A percentile compares a stretch with the other conserved stretches of the same genome.
Conservation (phyloP, 2,329 filamentous ascomycete species). For the Trichoderma atrobrunneum region DNA sequence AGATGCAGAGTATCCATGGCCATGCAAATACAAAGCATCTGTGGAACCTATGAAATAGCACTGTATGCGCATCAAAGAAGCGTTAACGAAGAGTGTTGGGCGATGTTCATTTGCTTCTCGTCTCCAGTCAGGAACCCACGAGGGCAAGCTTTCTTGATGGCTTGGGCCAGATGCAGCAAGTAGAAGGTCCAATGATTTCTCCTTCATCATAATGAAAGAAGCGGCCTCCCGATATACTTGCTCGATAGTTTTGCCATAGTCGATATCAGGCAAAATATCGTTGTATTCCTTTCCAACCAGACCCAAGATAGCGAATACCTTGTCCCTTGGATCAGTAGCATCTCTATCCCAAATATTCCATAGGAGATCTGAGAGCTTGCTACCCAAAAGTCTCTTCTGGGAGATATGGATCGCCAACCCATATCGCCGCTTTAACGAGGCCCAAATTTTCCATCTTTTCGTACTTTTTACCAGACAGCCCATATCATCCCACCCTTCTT, state of each 20-base stretch:
- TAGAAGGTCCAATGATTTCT: background rate
- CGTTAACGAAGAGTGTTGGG: background rate
- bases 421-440: background rate
- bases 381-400: background rate
- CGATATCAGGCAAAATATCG: background rate
- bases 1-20: background rate
- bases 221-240: background rate
- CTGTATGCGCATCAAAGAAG: background rate
- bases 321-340: background rate
- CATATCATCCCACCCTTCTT: conserved; percentile 1
- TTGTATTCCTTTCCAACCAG: background rate
- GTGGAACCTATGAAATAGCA: background rate
- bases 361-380: background rate
- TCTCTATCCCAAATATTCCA: background rate
- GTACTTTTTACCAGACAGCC: background rate
- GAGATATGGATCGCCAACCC: background rate
- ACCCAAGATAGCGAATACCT: background rate
- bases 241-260: background rate
- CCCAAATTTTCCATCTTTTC: background rate
- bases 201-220: background rate
- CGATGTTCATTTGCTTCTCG: background rate
- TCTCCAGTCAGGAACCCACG: conserved; percentile 1
- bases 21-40: background rate
- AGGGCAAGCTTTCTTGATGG: background rate
- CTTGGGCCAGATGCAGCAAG: background rate